These are phyloP conservation scores for Bipolaris bicolor DNA, from an alignment of 2,329 filamentous ascomycete genomes.

Conservation along the genomic window DNA sequence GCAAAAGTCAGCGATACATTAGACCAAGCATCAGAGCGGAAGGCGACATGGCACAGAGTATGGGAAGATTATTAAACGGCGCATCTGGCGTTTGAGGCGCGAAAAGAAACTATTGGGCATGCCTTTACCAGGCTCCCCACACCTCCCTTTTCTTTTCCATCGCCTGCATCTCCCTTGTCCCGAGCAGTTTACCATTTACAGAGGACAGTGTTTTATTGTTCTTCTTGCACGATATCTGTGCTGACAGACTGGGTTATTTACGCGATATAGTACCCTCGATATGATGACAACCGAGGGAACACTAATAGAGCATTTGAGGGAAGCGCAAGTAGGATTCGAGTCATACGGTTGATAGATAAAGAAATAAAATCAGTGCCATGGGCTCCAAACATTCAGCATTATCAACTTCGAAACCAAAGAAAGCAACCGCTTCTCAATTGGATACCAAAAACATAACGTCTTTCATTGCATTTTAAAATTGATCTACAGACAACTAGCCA, in stretches of 20 bases:
- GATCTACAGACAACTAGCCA: background rate
- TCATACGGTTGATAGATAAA: slow-evolving; percentile 7
- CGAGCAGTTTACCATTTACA: slow-evolving; percentile 7
- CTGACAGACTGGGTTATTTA: slow-evolving; percentile 30
- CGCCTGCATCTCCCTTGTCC: background rate
- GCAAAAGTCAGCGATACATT: background rate
- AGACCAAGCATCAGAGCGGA: background rate
- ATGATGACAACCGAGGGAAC: slow-evolving; percentile 35
- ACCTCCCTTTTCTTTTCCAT: background rate
- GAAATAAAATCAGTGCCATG: slow-evolving; percentile 9
- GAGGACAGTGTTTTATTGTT: slow-evolving; percentile 4
- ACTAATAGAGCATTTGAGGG: background rate
- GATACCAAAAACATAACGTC: background rate
- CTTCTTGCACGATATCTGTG: slow-evolving; percentile 15
- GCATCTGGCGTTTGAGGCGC: slow-evolving; percentile 32
- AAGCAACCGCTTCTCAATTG: slow-evolving; percentile 3
- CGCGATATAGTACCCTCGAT: slow-evolving; percentile 24
- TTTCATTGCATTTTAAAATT: slow-evolving; percentile 2
- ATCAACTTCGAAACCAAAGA: slow-evolving; percentile 9
- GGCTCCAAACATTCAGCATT: slow-evolving; percentile 9
- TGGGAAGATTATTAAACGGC: slow-evolving; percentile 15
- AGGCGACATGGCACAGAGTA: slow-evolving; percentile 12
- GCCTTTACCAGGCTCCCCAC: slow-evolving; percentile 20
- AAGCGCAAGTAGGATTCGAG: background rate
- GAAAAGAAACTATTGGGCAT: slow-evolving; percentile 25